Evolutionary conservation across 2,329 filamentous ascomycete genomes (phyloP).

Genomic region (Metarhizium album): DNA sequence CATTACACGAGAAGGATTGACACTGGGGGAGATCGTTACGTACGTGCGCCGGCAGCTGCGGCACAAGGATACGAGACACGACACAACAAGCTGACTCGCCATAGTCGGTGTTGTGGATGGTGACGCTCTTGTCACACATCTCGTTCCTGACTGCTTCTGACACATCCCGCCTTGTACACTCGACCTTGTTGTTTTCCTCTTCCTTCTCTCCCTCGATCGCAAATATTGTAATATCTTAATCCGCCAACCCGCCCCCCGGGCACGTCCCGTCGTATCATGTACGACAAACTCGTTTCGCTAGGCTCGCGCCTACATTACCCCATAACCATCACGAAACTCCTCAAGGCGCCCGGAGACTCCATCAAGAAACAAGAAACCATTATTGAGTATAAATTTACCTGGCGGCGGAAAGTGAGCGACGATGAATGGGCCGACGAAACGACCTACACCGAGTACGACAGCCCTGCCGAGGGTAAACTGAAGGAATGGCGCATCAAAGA

Average conservation of each 20-base stretch:
- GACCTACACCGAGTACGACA: conserved; percentile 67
- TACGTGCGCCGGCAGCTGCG: conserved; percentile 7
- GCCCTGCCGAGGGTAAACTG: conserved; percentile 70
- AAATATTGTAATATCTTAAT: not conserved
- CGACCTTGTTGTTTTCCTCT: not conserved
- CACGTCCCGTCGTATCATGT: conserved; percentile 17
- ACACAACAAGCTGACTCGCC: not conserved
- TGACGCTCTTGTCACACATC: not conserved
- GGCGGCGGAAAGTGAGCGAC: conserved; percentile 66
- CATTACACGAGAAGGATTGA: conserved; percentile 19
- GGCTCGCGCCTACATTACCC: conserved; percentile 72
- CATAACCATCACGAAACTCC: conserved; percentile 79
- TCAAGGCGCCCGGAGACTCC: conserved; percentile 63
- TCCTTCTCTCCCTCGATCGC: not conserved
- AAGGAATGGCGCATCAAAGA: conserved; percentile 64
- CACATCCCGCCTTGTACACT: not conserved
- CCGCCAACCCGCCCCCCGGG: not conserved
- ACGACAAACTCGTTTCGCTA: conserved; percentile 35
- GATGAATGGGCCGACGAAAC: conserved; percentile 50
- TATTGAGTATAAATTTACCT: conserved; percentile 80
- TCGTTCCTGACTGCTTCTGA: not conserved
- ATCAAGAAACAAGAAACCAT: conserved; percentile 68
- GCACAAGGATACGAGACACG: not conserved
- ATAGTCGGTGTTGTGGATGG: not conserved
- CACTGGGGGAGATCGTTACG: conserved; percentile 19